These are phyloP conservation scores for Phytophthora nicotianae DNA, from an alignment of 352 stramenopile genomes.

Conservation along the genomic window DNA sequence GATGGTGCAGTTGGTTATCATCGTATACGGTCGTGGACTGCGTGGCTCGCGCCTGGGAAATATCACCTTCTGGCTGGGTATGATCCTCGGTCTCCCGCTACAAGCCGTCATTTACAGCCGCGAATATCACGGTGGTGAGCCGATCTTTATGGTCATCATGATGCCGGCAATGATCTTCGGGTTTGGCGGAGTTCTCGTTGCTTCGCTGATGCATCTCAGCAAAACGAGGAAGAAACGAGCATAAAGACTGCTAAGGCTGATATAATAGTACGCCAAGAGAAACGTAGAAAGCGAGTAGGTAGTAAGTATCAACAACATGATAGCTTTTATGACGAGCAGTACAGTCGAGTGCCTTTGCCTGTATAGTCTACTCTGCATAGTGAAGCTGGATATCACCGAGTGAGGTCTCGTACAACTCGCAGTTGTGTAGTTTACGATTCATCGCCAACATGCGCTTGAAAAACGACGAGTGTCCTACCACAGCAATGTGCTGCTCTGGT, in stretches of 20 bases:
- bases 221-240: slow-evolving; percentile 32
- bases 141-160: slow-evolving; percentile 83
- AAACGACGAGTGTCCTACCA: slow-evolving; percentile 85
- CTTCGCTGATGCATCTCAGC: slow-evolving; percentile 54
- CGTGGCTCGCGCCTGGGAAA: slow-evolving; percentile 81
- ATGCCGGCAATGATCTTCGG: slow-evolving; percentile 74
- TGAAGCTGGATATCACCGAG: slow-evolving; percentile 29
- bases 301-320: slow-evolving; percentile 12
- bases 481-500: slow-evolving; percentile 71
- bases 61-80: slow-evolving; percentile 80
- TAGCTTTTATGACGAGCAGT: slow-evolving; percentile 7
- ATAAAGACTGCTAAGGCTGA: slow-evolving; percentile 10
- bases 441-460: slow-evolving; percentile 88
- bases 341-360: background rate
- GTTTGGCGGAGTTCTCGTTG: slow-evolving; percentile 52
- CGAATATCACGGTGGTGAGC: slow-evolving; percentile 78
- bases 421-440: slow-evolving; percentile 82
- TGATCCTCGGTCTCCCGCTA: slow-evolving; percentile 75
- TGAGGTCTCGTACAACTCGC: slow-evolving; percentile 61
- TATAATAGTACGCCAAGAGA: background rate
- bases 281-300: slow-evolving; percentile 4
- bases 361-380: slow-evolving; percentile 9
- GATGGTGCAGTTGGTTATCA: slow-evolving; percentile 94
- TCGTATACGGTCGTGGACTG: slow-evolving; percentile 76
- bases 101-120: slow-evolving; percentile 84